Conservation (phyloP, 495 filamentous ascomycete species). For the Hypomontagnella submonticulosa region DNA sequence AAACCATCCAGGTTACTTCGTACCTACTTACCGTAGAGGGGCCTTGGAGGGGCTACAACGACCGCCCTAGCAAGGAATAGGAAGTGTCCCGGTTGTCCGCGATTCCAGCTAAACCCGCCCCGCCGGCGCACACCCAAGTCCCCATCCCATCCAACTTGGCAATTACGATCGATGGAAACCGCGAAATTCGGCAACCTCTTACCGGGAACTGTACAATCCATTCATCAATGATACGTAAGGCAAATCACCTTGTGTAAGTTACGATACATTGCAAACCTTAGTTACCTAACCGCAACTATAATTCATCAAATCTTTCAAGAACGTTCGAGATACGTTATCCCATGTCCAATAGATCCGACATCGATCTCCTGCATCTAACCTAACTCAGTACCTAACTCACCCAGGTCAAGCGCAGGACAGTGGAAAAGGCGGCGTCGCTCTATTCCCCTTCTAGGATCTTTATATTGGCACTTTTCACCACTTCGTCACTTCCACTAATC, state of each 20-base stretch:
- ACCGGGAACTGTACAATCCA: constrained; percentile 11
- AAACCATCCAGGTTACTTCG: too few species aligned
- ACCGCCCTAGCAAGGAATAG: constrained; percentile 25
- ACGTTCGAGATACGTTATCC: too few species aligned
- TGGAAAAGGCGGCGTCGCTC: constrained; percentile 32
- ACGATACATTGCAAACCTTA: neutral
- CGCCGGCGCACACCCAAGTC: constrained; percentile 22
- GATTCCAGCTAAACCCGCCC: constrained; percentile 37
- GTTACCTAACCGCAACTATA: too few species aligned
- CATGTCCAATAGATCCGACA: constrained; percentile 5
- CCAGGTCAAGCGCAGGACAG: constrained; percentile 29
- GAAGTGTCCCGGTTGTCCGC: constrained; percentile 28
- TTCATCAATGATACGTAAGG: constrained; percentile 15
- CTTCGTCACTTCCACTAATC: constrained; percentile 15
- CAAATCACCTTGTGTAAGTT: neutral
- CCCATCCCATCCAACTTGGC: constrained; percentile 13
- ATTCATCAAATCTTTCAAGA: too few species aligned
- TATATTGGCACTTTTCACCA: constrained; percentile 36
- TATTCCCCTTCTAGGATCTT: constrained; percentile 31
- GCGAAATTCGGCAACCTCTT: neutral
- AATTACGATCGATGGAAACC: constrained; percentile 3
- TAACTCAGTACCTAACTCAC: constrained; percentile 22
- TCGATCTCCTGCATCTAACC: constrained; percentile 14
- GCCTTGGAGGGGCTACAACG: constrained; percentile 18
- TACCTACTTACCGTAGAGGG: neutral